Base-by-base conservation (phyloP, 2,329 filamentous ascomycete species). In the Epicoccum sorghinum region DNA sequence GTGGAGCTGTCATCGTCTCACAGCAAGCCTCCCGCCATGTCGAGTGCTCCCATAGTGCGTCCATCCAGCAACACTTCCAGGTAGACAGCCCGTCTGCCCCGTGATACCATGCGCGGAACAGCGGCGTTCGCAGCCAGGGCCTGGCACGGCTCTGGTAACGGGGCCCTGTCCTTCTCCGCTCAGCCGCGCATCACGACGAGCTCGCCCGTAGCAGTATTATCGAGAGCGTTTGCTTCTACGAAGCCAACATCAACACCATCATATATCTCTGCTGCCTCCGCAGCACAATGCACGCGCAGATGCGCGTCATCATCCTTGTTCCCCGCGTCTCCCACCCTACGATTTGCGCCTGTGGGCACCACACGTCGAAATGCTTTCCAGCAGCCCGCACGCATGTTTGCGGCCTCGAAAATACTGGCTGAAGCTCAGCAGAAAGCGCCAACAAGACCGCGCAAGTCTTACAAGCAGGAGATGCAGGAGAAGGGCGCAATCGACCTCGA, bases 391-490 rank as follows among this genome's bases (percentile, higher is more conserved):
- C 68, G 71, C 22, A 52, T 66, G 40, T 74, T 75, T 45, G 60
- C 60, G 36, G 55, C 61, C 3, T 72, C 72, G 23, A 62, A 61
- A 35, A 44, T 63, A 7, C 35, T 75, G 24, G 57, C 61, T 4
- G 67, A 73, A 49, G 68, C 65, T 4, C 50, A 61, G 5, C 57
- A n/a, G 13, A 65, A 60, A n/a, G 39, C 53, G 14, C 58, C 59
- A 5, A 57, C 49, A 6, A 67, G 50, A 38, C 45, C 47, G 47
- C 68, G 64, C 48, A 69, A 68, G 55, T 75, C 72, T 24, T 75
- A 76, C 64, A 69, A 68, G 47, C 65, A 76, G 30, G 73, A 76
- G 56, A 73, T 76, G 61, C 69, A 72, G 43, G 67, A 72, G 46
- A 71, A 70, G 57, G 72, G 72, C 44, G 56, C 68, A 22, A 42